Evolutionary conservation across 2,329 filamentous ascomycete species (phyloP), one percentile per base, ranked within the genome.

Genomic region (Geosmithia morbida): DNA sequence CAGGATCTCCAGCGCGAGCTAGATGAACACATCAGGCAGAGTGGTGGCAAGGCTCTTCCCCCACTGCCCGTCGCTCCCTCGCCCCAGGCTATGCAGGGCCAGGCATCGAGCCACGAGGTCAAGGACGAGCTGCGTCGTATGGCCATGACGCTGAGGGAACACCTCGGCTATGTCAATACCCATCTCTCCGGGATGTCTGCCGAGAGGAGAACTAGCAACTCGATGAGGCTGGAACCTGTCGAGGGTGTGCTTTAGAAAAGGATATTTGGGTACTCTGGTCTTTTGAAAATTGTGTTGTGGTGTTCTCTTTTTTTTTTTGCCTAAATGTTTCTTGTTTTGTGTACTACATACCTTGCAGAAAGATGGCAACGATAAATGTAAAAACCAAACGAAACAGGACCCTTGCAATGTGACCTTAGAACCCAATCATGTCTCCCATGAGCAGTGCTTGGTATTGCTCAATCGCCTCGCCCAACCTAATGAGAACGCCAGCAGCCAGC

Each of bases 361-460:
- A 37, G 11, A 13, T 11, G 14, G 14, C 33, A 37, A 37, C 14
- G 33, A 13, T 16, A 37, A 37, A 37, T 37, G 14, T 11, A 37
- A 11, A 37, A 5, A 3, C 14, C 14, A 13, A 37, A 16, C 33
- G 3, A 37, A 11, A 37, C 33, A 37, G 13, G 33, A 13, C 3
- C 14, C 14, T 5, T 16, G 33, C 6, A 37, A 42, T 26, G 13
- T 18, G n/a, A 3, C 11, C 55, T 22, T 29, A 52, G 29, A 62
- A 67, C 1, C 64, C 67, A 45, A 78, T 67, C 66, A 79, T 61
- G 51, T 86, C 77, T 1, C 88, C 88, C 67, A 92, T 77, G 56
- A 95, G 62, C 49, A 86, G 61, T 48, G 80, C 76, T 62, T 89
- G 83, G 59, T 88, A 88, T 63, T 80, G 84, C 58, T 94, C 86